A percentile compares a stretch with the other conserved stretches of the same genome.
These are phyloP conservation scores for Wickerhamiella musiphila DNA, from an alignment of 805 yeast genomes.

Conservation along the genomic window DNA sequence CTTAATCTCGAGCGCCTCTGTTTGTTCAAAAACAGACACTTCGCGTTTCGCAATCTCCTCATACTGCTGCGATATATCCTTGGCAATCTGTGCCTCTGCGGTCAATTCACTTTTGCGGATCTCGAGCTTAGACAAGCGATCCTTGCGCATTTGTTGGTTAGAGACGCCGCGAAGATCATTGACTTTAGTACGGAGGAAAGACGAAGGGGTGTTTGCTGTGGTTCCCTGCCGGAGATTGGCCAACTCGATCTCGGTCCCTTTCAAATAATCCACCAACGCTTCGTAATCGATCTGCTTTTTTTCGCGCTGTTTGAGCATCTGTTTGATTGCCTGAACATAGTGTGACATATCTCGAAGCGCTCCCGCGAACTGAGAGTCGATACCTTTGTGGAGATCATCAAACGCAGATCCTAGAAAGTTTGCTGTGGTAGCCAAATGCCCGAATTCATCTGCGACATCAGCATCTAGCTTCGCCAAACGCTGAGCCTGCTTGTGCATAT, in stretches of 20 bases:
- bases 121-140: slow-evolving; percentile 34
- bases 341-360: slow-evolving; percentile 77
- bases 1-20: slow-evolving; percentile 63
- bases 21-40: slow-evolving; percentile 52
- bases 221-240: slow-evolving; percentile 32
- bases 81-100: slow-evolving; percentile 35
- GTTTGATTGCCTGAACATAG: slow-evolving; percentile 47
- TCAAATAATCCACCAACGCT: slow-evolving; percentile 61
- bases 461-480: slow-evolving; percentile 48
- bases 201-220: slow-evolving; percentile 24
- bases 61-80: slow-evolving; percentile 32
- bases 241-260: slow-evolving; percentile 53
- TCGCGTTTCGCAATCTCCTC: slow-evolving; percentile 42
- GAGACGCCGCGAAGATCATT: slow-evolving; percentile 49
- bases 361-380: slow-evolving; percentile 69
- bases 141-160: slow-evolving; percentile 37
- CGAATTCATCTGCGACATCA: slow-evolving; percentile 22
- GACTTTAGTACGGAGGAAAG: slow-evolving; percentile 37
- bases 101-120: slow-evolving; percentile 31
- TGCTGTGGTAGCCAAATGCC: slow-evolving; percentile 32
- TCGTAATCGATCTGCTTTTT: slow-evolving; percentile 85
- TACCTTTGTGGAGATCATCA: slow-evolving; percentile 28
- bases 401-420: slow-evolving; percentile 28
- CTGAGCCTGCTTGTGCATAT: slow-evolving; percentile 49
- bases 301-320: slow-evolving; percentile 66